phyloP scores from a whole-genome alignment of 805 yeast species.

The Candida silvicultrix region DNA sequence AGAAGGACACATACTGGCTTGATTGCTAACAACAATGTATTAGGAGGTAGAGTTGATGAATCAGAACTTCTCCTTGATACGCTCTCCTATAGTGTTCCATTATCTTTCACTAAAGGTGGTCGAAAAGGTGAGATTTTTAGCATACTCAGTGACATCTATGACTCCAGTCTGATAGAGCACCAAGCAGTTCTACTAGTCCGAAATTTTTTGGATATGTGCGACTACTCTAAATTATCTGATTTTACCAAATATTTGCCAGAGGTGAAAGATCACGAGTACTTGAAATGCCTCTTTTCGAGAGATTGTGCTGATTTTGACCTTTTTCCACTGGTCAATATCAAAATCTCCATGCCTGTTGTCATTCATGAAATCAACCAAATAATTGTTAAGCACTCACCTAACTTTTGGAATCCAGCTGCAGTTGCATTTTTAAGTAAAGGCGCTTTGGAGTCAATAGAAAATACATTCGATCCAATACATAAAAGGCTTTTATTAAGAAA shows the following conservation, averaged over 20 bases:
- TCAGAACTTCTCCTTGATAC: slow-evolving; percentile 25
- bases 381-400: neutral
- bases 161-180: slow-evolving; percentile 8
- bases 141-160: slow-evolving; percentile 10
- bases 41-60: neutral
- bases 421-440: slow-evolving; percentile 34
- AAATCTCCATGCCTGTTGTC: slow-evolving; percentile 10
- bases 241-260: slow-evolving; percentile 12
- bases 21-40: neutral
- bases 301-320: slow-evolving; percentile 4
- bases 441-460: slow-evolving; percentile 23
- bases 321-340: slow-evolving; percentile 2
- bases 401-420: slow-evolving; percentile 30
- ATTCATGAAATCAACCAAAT: slow-evolving; percentile 9
- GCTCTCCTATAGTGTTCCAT: slow-evolving; percentile 34
- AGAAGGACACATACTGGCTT: neutral
- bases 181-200: slow-evolving; percentile 27
- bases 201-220: slow-evolving; percentile 33
- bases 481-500: slow-evolving; percentile 25
- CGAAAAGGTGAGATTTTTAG: slow-evolving; percentile 27
- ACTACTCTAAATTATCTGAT: slow-evolving; percentile 27
- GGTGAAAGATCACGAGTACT: neutral
- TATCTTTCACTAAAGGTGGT: slow-evolving; percentile 37
- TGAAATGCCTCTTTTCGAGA: neutral
- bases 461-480: slow-evolving; percentile 9